Evolutionary conservation across 1,284 basidiomycete genomes (phyloP), one percentile per base, ranked within the genome.

Genomic region (Boletus smithii): DNA sequence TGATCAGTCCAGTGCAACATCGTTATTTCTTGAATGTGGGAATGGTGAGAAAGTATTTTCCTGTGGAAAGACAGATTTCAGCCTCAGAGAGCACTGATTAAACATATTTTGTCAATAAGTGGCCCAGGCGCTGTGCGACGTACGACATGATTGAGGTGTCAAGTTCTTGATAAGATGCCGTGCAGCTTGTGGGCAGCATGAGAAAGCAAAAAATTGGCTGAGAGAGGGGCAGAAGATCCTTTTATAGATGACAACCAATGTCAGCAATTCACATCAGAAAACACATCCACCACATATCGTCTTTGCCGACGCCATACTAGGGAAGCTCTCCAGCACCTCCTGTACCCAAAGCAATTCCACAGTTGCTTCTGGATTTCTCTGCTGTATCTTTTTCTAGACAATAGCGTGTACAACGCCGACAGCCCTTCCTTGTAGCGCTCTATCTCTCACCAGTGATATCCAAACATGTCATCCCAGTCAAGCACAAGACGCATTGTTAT

Each of bases 401-500:
- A 26, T 11, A 29, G 31, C 32, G 43, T 29, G 31, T 33, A 22
- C 31, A 17, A 13, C 43, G 20, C 16, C 13, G 9, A 44, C 23
- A 3, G 14, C 22, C 16, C 2, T 40, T 16, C 17, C 17, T 39
- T 20, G 26, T 10, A 18, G 35, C 20, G 30, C 33, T 30, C 17
- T 6, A 16, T 32, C 33, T 13, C 31, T 26, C 34, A 9, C 30
- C 26, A 30, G 32, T 30, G 23, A 29, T 33, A 3, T 14, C 18
- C 26, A 22, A 47, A 8, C 38, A 62, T 66, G 63, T 51, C 63
- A 16, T 44, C 55, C 4, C 61, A 65, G 22, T 5, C 41, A n/a
- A 65, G 36, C 31, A 36, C 63, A 27, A 60, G 56, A 46, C 55
- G 56, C 24, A 52, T 61, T 14, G 55, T 61, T 11, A 39, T 66